Percentiles rank a stretch among this genome's conserved stretches.
Conservation (phyloP, 2,329 filamentous ascomycete genomes). For the Phyllosticta ampelicida region DNA sequence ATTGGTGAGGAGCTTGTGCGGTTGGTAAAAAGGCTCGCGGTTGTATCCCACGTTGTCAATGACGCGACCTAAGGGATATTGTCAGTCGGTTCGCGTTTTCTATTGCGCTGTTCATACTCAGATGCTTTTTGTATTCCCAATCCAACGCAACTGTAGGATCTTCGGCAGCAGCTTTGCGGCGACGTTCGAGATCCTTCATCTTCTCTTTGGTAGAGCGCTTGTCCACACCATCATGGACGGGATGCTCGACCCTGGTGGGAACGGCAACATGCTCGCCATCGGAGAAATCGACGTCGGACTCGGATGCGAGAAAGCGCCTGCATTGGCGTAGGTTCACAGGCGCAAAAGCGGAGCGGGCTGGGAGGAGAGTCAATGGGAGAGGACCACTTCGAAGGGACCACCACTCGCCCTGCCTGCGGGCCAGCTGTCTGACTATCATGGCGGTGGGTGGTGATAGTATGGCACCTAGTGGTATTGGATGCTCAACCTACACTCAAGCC, state of each 20-base stretch:
- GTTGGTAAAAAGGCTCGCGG: conserved; percentile 48
- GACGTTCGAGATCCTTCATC: conserved; percentile 13
- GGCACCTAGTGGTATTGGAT: too few species aligned
- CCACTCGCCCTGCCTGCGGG: conserved; percentile 30
- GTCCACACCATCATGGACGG: conserved; percentile 27
- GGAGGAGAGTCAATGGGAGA: conserved; percentile 4
- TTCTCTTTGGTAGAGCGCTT: conserved; percentile 12
- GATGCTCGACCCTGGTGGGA: background rate
- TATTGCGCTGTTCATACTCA: conserved; percentile 19
- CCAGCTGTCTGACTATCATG: conserved; percentile 36
- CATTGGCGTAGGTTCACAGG: conserved; percentile 14
- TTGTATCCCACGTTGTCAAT: conserved; percentile 28
- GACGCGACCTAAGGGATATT: conserved; percentile 20
- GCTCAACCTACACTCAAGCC: background rate
- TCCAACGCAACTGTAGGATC: conserved; percentile 25
- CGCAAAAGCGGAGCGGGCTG: conserved; percentile 26
- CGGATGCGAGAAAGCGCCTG: conserved; percentile 23
- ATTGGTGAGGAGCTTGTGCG: conserved; percentile 54
- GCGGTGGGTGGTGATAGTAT: conserved; percentile 1
- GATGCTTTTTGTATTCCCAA: conserved; percentile 33
- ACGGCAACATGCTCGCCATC: conserved; percentile 16
- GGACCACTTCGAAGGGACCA: conserved; percentile 2
- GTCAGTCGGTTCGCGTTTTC: background rate
- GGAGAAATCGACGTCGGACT: conserved; percentile 22
- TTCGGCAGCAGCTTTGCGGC: conserved; percentile 12